phyloP scores from a whole-genome alignment of 116 monocot species.

The Dioscorea cayenensis region DNA sequence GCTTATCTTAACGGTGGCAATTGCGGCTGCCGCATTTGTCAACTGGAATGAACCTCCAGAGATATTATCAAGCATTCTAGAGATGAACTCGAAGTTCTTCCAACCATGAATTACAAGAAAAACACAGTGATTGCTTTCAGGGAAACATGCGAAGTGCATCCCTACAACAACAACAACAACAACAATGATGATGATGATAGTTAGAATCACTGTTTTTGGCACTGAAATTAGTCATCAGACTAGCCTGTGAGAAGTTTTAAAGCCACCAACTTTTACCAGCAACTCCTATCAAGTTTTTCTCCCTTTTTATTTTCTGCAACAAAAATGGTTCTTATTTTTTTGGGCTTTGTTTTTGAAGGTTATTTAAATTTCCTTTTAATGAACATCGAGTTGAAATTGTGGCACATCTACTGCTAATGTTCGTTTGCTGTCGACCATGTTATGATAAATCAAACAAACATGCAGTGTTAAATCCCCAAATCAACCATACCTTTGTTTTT shows the following conservation, averaged over 20 bases:
- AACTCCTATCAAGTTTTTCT: neutral
- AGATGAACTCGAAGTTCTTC: no score
- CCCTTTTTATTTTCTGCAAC: no score
- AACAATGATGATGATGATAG: neutral
- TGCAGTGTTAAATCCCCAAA: no score
- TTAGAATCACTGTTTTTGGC: neutral
- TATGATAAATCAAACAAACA: no score
- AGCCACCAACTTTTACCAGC: no score
- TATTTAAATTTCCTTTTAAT: no score
- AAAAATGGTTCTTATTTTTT: neutral
- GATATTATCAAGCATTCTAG: no score
- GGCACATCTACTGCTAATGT: no score
- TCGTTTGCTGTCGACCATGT: no score
- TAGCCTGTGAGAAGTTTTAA: neutral
- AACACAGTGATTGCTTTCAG: neutral
- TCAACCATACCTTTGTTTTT: no score
- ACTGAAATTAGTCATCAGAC: neutral
- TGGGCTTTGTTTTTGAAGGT: neutral
- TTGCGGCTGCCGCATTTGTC: conserved; percentile 30
- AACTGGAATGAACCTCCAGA: no score
- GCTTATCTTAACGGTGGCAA: conserved; percentile 20
- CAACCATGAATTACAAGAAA: neutral
- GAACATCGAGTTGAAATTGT: no score
- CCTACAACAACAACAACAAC: neutral
- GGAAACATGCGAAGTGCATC: neutral